These are phyloP conservation scores for Scalesia atractyloides DNA, from an alignment of 129 eudicot species.

Conservation along the genomic window DNA sequence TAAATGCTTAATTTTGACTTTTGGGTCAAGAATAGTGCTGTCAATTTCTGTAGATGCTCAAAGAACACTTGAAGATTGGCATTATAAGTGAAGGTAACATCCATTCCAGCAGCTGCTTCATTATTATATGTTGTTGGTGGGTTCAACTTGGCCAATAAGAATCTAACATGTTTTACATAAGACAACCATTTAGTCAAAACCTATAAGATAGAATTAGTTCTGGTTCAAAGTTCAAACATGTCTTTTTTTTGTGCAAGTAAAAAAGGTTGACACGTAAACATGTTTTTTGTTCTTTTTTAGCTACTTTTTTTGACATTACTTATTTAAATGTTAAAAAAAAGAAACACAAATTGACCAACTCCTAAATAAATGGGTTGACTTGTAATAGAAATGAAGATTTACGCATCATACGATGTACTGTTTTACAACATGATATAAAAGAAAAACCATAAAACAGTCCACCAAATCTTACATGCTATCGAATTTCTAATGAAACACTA, in stretches of 20 bases:
- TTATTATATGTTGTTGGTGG: constrained; percentile 32
- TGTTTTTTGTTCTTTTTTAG: neutral
- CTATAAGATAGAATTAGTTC: neutral
- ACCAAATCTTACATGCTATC: too few species aligned
- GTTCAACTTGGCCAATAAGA: constrained; percentile 28
- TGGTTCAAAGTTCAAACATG: neutral
- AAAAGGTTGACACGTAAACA: too few species aligned
- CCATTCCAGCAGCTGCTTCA: constrained; percentile 33
- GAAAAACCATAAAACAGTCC: too few species aligned
- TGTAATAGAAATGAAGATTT: neutral
- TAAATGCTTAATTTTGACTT: constrained; percentile 3
- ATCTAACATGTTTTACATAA: constrained; percentile 50
- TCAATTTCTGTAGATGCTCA: constrained; percentile 32
- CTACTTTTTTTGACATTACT: neutral
- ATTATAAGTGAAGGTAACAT: constrained; percentile 31
- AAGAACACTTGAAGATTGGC: constrained; percentile 35
- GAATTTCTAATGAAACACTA: too few species aligned
- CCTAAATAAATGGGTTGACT: neutral
- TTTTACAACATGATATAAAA: neutral
- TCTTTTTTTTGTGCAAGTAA: too few species aligned
- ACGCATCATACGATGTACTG: neutral
- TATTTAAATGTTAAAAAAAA: neutral
- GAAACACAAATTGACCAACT: neutral
- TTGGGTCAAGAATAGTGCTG: constrained; percentile 29
- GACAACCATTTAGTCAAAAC: constrained; percentile 19